These are phyloP conservation scores for Panaeolus papilionaceus DNA, from an alignment of 768 basidiomycete genomes.

Conservation along the genomic window DNA sequence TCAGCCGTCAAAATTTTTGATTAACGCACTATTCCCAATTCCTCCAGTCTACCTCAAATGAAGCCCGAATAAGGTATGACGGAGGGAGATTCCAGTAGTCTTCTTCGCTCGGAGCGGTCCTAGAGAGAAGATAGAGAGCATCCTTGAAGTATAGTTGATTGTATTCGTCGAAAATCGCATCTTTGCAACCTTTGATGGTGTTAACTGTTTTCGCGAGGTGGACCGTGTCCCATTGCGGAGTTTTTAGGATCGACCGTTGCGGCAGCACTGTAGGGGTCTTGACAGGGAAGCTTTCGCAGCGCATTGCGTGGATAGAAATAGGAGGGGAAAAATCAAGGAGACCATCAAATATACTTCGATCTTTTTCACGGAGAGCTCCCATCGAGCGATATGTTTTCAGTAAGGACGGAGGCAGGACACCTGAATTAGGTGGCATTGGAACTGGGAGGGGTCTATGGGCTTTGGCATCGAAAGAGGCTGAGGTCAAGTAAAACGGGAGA, in stretches of 20 bases:
- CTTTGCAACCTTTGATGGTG: conserved; percentile 67
- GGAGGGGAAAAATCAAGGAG: conserved; percentile 32
- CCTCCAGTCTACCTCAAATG: conserved; percentile 71
- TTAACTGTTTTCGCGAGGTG: conserved; percentile 67
- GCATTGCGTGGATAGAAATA: conserved; percentile 20
- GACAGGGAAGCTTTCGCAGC: conserved; percentile 1
- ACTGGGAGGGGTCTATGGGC: conserved; percentile 55
- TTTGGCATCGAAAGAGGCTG: conserved; percentile 59
- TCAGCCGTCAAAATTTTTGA: conserved; percentile 4
- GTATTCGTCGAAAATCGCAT: conserved; percentile 73
- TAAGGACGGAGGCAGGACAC: conserved; percentile 18
- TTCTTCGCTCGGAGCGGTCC: conserved; percentile 39
- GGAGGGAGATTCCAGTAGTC: conserved; percentile 23
- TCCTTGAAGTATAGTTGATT: conserved; percentile 50
- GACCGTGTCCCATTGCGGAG: conserved; percentile 54
- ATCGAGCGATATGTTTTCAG: conserved; percentile 33
- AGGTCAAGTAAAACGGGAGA: conserved; percentile 71
- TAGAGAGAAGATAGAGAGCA: conserved; percentile 43
- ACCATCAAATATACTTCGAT: conserved; percentile 22
- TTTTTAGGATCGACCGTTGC: conserved; percentile 2
- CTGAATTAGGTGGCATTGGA: conserved; percentile 59
- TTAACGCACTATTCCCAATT: conserved; percentile 71
- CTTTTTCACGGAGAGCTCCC: conserved; percentile 29
- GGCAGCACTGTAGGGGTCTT: conserved; percentile 16
- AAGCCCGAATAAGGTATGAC: conserved; percentile 43